Conservation (phyloP, 345 rosid genomes). For the Trapa bicornis region DNA sequence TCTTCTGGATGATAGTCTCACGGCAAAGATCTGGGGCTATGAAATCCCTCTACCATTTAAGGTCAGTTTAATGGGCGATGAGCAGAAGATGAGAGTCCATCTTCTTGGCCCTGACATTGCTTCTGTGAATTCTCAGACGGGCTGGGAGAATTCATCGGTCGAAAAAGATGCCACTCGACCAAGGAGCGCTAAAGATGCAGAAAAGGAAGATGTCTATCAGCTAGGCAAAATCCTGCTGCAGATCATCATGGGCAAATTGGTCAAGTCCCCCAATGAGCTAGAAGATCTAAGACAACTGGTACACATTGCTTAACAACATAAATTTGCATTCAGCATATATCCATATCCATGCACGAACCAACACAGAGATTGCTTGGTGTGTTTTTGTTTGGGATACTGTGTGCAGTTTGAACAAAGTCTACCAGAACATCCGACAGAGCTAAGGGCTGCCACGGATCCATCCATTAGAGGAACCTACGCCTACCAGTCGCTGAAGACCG, state of each 20-base stretch:
- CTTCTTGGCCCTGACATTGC: not conserved
- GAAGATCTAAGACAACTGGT: constrained; percentile 50
- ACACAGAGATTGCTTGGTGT: not conserved
- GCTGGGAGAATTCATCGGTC: constrained; percentile 36
- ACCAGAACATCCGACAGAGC: constrained; percentile 43
- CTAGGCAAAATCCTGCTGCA: constrained; percentile 63
- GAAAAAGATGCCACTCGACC: not conserved
- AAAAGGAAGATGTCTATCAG: constrained; percentile 79
- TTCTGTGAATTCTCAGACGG: constrained; percentile 25
- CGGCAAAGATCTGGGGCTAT: constrained; percentile 55
- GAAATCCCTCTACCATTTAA: constrained; percentile 59
- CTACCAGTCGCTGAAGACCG: constrained; percentile 63
- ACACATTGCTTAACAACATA: not conserved
- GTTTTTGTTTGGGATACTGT: not conserved
- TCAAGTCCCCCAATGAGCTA: constrained; percentile 34
- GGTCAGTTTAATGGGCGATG: constrained; percentile 19
- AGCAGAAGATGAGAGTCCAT: not conserved
- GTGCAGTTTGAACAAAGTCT: constrained; percentile 47
- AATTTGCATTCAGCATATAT: not conserved
- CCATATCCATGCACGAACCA: not conserved
- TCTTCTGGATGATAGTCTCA: constrained; percentile 63
- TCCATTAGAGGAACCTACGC: constrained; percentile 57
- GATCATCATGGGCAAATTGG: constrained; percentile 49
- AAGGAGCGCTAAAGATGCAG: constrained; percentile 33
- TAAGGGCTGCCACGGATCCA: constrained; percentile 41